Base-by-base conservation (phyloP, 768 basidiomycete species). In the Leccinellum rugosiceps region DNA sequence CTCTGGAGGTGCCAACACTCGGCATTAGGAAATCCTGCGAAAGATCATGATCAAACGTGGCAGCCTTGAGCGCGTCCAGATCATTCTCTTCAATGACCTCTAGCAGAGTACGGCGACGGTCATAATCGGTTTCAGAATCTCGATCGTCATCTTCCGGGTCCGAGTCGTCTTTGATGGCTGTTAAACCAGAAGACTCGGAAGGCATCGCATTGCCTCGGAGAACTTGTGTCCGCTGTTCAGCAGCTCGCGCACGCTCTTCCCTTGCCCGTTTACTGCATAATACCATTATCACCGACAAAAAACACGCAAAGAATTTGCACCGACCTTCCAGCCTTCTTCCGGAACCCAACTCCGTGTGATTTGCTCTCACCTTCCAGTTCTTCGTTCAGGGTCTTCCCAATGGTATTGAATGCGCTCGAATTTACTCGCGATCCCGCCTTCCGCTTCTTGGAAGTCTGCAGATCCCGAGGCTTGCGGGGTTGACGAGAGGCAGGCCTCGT, bases 201-300 rank as follows among this genome's bases (percentile, higher is more conserved):
- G 63, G 55, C 17, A 43, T 44, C n/a, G n/a, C n/a, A 4, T 67
- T 52, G 38, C 67, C 68, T 68, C 80, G 77, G 47, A 85, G 64
- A 9, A 77, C 76, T 50, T 71, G 72, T 13, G 89, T 52, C 32
- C 92, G 79, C 21, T 74, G 77, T 71, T 93, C 88, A 7, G 81
- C 83, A n/a, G 90, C 91, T 34, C 84, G 61, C 2, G 89, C 90
- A 55, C 90, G 80, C 67, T 90, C 88, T 62, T 90, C 90, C 57
- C 90, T 75, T 14, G 90, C 91, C 31, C 87, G 80, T 68, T 90
- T 90, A 68, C 91, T 94, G 65, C 38, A 52, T 11, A 45, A 10
- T 14, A 41, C 9, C 38, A 45, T 62, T n/a, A 57, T 4, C 31
- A 52, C 47, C 7, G n/a, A n/a, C 6, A 51, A 28, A 43, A 19